phyloP scores from a whole-genome alignment of 805 yeast species.

The Saccharomyces eubayanus region DNA sequence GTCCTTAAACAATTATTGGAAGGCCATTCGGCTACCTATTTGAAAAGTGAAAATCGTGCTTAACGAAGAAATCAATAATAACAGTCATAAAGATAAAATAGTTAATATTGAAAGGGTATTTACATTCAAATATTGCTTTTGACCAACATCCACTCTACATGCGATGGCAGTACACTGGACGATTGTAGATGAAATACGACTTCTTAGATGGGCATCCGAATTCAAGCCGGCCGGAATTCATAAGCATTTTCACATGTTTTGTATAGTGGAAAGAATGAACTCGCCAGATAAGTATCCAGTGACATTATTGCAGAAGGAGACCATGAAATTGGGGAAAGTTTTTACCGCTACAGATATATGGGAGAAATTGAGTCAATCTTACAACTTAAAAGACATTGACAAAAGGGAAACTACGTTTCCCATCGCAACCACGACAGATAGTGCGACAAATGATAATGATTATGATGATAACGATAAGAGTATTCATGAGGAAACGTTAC shows the following conservation, averaged over 20 bases:
- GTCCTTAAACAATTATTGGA: neutral
- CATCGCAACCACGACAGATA: neutral
- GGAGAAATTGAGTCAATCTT: constrained; percentile 45
- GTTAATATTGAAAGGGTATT: neutral
- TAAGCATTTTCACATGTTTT: constrained; percentile 37
- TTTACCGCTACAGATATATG: constrained; percentile 47
- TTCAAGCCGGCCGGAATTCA: constrained; percentile 59
- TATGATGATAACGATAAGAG: constrained; percentile 1
- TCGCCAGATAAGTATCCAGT: constrained; percentile 36
- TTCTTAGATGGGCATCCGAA: constrained; percentile 54
- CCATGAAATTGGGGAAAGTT: constrained; percentile 11
- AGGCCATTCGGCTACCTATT: neutral
- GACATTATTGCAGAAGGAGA: constrained; percentile 26
- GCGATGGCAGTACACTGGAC: constrained; percentile 40
- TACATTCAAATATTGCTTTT: neutral
- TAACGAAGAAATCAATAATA: neutral
- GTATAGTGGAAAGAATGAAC: constrained; percentile 30
- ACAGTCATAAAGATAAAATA: neutral
- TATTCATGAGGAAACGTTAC: constrained; percentile 1
- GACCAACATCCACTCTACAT: neutral
- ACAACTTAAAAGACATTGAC: constrained; percentile 52
- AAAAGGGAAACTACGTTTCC: constrained; percentile 36
- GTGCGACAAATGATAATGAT: neutral
- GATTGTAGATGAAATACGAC: constrained; percentile 50
- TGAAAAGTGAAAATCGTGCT: neutral